Conservation (phyloP, 2,329 filamentous ascomycete species). For the Nothopassalora personata region DNA sequence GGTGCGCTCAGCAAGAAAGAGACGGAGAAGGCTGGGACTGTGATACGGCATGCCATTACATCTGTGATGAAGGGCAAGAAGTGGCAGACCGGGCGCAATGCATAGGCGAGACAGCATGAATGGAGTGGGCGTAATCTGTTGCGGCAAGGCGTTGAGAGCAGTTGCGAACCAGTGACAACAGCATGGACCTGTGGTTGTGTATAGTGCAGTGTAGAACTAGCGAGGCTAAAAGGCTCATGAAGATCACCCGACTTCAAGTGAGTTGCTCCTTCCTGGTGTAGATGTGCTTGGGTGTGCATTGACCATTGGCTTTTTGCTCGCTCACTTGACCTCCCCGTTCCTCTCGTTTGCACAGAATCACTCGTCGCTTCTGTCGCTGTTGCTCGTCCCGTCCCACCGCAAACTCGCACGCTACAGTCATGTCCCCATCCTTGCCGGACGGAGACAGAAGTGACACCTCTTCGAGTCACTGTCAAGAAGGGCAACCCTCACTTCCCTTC, state of each 20-base stretch:
- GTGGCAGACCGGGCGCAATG: constrained; percentile 23
- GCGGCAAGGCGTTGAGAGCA: neutral
- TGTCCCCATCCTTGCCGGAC: too few species aligned
- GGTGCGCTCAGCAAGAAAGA: constrained; percentile 87
- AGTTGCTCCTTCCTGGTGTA: neutral
- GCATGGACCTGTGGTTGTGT: neutral
- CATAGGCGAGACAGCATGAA: neutral
- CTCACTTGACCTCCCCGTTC: neutral
- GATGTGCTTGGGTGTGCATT: neutral
- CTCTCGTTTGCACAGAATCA: neutral
- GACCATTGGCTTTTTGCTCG: neutral
- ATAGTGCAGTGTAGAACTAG: neutral
- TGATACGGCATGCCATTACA: constrained; percentile 85
- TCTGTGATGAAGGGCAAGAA: constrained; percentile 66
- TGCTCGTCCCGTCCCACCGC: too few species aligned
- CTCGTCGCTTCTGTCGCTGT: too few species aligned
- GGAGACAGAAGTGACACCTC: too few species aligned
- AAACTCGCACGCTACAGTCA: too few species aligned
- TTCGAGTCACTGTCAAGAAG: too few species aligned
- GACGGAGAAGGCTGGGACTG: constrained; percentile 85
- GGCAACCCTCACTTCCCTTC: too few species aligned
- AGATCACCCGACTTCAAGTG: neutral
- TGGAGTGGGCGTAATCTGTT: too few species aligned
- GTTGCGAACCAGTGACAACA: neutral
- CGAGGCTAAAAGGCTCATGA: neutral